Conservation (phyloP, 345 rosid genomes). For the Syzygium jambos region DNA sequence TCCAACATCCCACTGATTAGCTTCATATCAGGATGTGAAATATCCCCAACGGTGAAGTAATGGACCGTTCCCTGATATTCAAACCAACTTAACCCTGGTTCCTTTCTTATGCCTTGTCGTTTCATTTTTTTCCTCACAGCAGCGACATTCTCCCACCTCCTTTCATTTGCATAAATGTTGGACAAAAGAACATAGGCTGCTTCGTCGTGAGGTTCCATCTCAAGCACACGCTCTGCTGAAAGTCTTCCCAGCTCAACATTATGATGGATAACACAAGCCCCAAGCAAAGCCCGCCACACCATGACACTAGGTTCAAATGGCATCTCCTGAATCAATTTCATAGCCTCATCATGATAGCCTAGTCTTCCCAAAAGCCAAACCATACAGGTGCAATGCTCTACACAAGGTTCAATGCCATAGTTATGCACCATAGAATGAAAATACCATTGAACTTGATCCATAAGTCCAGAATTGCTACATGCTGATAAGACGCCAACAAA, state of each 20-base stretch:
- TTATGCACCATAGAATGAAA: conserved; percentile 63
- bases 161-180: conserved; percentile 66
- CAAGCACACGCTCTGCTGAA: conserved; percentile 50
- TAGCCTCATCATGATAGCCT: conserved; percentile 63
- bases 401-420: conserved; percentile 57
- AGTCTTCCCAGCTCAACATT: conserved; percentile 53
- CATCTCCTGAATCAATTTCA: conserved; percentile 56
- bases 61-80: conserved; percentile 58
- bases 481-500: conserved; percentile 79
- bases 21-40: conserved; percentile 62
- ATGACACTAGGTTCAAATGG: conserved; percentile 58
- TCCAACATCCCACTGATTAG: conserved; percentile 71
- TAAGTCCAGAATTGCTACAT: conserved; percentile 68
- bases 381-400: conserved; percentile 82
- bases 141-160: conserved; percentile 59
- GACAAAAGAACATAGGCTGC: conserved; percentile 66
- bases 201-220: conserved; percentile 66
- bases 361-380: conserved; percentile 73
- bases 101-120: conserved; percentile 62
- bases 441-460: conserved; percentile 51
- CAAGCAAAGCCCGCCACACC: conserved; percentile 85
- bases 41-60: conserved; percentile 62
- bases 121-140: conserved; percentile 63
- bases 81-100: conserved; percentile 87
- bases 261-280: conserved; percentile 66